Conservation (phyloP, 176 grass and related monocot species). For the Triticum dicoccoides region DNA sequence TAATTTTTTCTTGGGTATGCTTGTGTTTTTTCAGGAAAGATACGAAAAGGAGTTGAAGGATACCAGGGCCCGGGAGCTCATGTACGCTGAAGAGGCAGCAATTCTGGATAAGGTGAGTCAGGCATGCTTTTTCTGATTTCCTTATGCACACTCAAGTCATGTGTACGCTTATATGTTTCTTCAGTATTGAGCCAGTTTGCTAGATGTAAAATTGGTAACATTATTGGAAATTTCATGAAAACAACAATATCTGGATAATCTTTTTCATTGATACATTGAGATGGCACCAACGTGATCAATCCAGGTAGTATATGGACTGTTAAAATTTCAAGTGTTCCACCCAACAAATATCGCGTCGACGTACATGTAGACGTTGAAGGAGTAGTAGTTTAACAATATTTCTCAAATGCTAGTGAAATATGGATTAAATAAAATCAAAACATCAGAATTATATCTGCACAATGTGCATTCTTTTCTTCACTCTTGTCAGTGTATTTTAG, state of each 20-base stretch:
- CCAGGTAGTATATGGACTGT: neutral
- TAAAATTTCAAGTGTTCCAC: neutral
- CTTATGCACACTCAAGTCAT: neutral
- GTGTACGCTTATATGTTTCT: neutral
- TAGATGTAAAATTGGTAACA: neutral
- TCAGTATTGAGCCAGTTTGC: constrained; percentile 20
- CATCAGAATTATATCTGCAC: neutral
- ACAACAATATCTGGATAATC: neutral
- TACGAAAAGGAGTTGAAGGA: constrained; percentile 94
- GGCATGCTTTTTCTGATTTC: constrained; percentile 2
- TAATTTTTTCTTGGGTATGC: constrained; percentile 13
- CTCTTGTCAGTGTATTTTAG: neutral
- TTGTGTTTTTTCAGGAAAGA: constrained; percentile 64
- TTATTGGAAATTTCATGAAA: neutral
- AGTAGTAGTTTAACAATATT: neutral
- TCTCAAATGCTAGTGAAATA: constrained; percentile 12
- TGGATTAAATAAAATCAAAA: constrained; percentile 4
- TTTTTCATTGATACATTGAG: neutral
- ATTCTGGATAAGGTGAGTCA: constrained; percentile 73
- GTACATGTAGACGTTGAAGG: neutral
- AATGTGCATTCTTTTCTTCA: constrained; percentile 11
- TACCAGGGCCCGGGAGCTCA: constrained; percentile 72
- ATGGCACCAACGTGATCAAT: neutral
- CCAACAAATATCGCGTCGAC: neutral
- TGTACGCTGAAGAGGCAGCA: constrained; percentile 84